These are phyloP conservation scores for Phytophthora fragariae DNA, from an alignment of 352 stramenopile species.

Conservation along the genomic window DNA sequence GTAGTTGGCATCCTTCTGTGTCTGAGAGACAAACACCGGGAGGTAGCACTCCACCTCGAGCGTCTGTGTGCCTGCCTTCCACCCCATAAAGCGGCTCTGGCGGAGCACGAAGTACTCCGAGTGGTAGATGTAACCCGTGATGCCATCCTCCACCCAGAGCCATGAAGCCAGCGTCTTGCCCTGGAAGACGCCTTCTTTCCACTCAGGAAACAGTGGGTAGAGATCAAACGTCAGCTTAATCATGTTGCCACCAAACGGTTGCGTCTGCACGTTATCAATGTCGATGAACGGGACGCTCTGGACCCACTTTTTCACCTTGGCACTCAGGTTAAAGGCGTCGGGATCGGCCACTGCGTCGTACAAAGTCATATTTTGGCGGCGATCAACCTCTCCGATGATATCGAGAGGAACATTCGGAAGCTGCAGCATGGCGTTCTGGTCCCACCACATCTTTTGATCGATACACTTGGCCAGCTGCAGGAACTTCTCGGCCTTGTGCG, in stretches of 20 bases:
- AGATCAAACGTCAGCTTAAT: conserved; percentile 92
- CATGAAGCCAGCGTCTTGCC: conserved; percentile 90
- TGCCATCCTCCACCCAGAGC: conserved; percentile 98
- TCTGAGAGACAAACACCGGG: conserved; percentile 94
- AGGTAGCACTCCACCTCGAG: conserved; percentile 96
- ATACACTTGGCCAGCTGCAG: conserved; percentile 97
- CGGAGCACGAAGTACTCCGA: conserved; percentile 91
- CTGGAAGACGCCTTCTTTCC: conserved; percentile 67
- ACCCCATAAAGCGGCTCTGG: conserved; percentile 75
- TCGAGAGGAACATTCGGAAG: conserved; percentile 92
- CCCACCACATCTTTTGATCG: conserved; percentile 98
- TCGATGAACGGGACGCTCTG: conserved; percentile 74
- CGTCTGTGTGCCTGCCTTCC: conserved; percentile 67
- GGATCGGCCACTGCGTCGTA: conserved; percentile 64
- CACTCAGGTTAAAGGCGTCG: conserved; percentile 47
- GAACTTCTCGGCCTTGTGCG: conserved; percentile 92
- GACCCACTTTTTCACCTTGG: conserved; percentile 79
- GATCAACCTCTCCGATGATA: conserved; percentile 88
- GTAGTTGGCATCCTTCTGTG: conserved; percentile 90
- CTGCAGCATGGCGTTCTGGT: conserved; percentile 94
- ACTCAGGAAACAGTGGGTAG: conserved; percentile 71
- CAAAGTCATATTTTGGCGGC: conserved; percentile 63
- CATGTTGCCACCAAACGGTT: conserved; percentile 97
- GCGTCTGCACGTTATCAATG: conserved; percentile 76
- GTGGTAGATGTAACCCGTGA: conserved; percentile 94